phyloP scores from a whole-genome alignment of 2,329 filamentous ascomycete species.

The Fusarium paranaense region DNA sequence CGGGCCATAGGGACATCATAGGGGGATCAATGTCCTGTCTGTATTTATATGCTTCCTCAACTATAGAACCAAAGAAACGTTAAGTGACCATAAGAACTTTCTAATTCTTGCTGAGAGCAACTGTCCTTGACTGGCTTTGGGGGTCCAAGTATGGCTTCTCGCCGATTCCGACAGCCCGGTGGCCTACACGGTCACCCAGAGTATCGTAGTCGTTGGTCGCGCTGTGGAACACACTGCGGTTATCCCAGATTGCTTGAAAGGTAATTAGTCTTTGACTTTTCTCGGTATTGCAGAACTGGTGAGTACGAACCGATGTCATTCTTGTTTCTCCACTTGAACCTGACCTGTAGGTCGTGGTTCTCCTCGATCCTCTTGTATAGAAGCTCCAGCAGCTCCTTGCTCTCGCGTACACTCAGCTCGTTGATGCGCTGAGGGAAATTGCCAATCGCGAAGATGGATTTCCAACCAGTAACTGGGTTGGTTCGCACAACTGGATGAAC shows the following conservation, averaged over 20 bases:
- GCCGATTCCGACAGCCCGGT: constrained; percentile 66
- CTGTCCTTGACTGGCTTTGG: constrained; percentile 57
- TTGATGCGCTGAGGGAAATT: constrained; percentile 57
- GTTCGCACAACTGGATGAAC: constrained; percentile 69
- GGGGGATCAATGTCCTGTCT: neutral
- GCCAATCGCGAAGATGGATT: constrained; percentile 57
- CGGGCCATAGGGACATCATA: neutral
- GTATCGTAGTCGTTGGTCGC: constrained; percentile 69
- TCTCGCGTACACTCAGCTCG: constrained; percentile 56
- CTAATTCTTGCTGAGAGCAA: neutral
- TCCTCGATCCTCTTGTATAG: constrained; percentile 56
- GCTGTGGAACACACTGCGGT: constrained; percentile 67
- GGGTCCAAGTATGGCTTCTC: constrained; percentile 67
- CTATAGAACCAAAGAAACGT: neutral
- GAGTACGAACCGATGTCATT: constrained; percentile 51
- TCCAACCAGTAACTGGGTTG: constrained; percentile 74
- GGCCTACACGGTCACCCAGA: constrained; percentile 62
- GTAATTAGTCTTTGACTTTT: neutral
- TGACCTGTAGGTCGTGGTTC: constrained; percentile 63
- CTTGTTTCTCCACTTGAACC: constrained; percentile 58
- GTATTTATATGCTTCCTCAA: neutral
- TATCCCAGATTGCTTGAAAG: constrained; percentile 68
- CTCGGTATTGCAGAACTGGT: fast-evolving
- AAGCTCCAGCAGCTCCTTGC: constrained; percentile 54
- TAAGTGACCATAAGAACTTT: neutral